Evolutionary conservation across 2,329 filamentous ascomycete genomes (phyloP).

Genomic region (Lecanicillium sp.): DNA sequence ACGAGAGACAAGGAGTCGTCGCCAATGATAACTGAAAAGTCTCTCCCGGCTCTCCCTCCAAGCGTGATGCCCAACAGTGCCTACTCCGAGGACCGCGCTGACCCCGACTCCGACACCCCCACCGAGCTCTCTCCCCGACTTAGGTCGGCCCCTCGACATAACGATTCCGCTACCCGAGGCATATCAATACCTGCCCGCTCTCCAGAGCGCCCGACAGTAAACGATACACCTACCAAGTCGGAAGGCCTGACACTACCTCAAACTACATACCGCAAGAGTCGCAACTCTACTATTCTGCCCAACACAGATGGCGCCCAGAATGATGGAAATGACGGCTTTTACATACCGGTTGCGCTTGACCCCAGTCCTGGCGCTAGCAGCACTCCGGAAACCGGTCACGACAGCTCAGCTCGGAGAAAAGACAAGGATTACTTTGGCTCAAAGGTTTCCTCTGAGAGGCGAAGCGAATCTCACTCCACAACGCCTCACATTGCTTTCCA

Average conservation of each 20-base stretch:
- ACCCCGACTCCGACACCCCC: slow-evolving; percentile 57
- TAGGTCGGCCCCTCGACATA: slow-evolving; percentile 38
- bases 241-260: slow-evolving; percentile 64
- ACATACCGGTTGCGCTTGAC: slow-evolving; percentile 69
- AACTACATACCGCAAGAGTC: slow-evolving; percentile 69
- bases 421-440: slow-evolving; percentile 54
- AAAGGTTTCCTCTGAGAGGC: slow-evolving; percentile 36
- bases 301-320: slow-evolving; percentile 36
- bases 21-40: slow-evolving; percentile 77
- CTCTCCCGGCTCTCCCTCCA: slow-evolving; percentile 80
- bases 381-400: slow-evolving; percentile 46
- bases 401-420: slow-evolving; percentile 36
- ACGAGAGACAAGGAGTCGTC: slow-evolving; percentile 54
- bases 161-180: slow-evolving; percentile 47
- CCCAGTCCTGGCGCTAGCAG: slow-evolving; percentile 51
- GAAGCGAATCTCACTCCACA: slow-evolving; percentile 39
- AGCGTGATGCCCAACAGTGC: slow-evolving; percentile 56
- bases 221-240: slow-evolving; percentile 24
- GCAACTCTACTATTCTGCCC: slow-evolving; percentile 59
- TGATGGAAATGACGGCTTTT: slow-evolving; percentile 60
- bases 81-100: slow-evolving; percentile 51
- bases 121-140: slow-evolving; percentile 62
- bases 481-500: slow-evolving; percentile 91
- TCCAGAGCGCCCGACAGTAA: slow-evolving; percentile 39
- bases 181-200: slow-evolving; percentile 45